Conservation (phyloP, 345 rosid species). For the Eucalyptus erythrocorys region DNA sequence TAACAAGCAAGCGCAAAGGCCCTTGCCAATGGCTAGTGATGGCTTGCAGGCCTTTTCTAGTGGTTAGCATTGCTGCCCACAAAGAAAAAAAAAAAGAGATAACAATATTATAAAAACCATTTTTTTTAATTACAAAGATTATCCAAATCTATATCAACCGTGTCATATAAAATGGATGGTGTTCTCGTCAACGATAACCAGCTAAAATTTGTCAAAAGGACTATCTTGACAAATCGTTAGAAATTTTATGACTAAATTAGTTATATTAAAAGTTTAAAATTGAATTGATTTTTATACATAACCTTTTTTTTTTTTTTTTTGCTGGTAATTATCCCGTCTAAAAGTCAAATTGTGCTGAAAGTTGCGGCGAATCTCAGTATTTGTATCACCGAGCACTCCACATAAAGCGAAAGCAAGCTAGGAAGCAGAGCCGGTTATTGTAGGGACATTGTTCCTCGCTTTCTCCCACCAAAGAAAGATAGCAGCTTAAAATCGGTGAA, state of each 20-base stretch:
- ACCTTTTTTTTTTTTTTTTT: no score
- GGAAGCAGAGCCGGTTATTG: neutral
- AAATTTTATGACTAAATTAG: neutral
- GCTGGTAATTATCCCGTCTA: neutral
- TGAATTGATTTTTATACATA: neutral
- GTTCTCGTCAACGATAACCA: neutral
- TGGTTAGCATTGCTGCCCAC: no score
- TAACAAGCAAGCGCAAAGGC: no score
- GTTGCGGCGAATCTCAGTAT: neutral
- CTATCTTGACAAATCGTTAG: neutral
- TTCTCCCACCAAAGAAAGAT: neutral
- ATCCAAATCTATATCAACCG: no score
- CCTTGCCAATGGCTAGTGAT: no score
- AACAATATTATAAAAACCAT: no score
- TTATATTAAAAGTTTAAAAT: neutral
- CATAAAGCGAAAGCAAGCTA: neutral
- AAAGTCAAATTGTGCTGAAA: neutral
- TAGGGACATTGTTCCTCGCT: neutral
- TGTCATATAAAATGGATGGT: fast-evolving
- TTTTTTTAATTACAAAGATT: no score
- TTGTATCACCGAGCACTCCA: neutral
- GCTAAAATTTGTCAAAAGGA: fast-evolving
- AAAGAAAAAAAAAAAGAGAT: no score
- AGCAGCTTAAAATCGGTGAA: neutral
- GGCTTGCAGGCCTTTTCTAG: no score